A percentile compares a stretch with the other conserved stretches of the same genome.
These are phyloP conservation scores for Yamadazyma akitaensis DNA, from an alignment of 805 yeast species.

Conservation along the genomic window DNA sequence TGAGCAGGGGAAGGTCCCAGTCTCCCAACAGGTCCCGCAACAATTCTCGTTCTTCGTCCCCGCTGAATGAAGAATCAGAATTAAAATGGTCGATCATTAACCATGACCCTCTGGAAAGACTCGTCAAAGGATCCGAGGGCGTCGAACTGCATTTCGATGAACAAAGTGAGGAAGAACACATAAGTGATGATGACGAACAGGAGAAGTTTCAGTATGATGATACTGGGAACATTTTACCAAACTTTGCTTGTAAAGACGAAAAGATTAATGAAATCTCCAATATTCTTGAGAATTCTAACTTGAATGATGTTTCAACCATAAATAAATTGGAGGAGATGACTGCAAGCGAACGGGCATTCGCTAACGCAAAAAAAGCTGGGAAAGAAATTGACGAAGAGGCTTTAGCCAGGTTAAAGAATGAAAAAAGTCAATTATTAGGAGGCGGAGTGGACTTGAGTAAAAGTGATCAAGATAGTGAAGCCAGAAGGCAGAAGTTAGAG, in stretches of 20 bases:
- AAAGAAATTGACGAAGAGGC: conserved; percentile 30
- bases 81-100: conserved; percentile 64
- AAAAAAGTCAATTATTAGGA: conserved; percentile 36
- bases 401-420: conserved; percentile 29
- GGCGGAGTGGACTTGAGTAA: conserved; percentile 43
- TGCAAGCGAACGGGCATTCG: conserved; percentile 57
- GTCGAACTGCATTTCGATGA: conserved; percentile 24
- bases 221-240: conserved; percentile 57
- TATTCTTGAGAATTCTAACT: conserved; percentile 37
- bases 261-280: conserved; percentile 36
- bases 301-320: conserved; percentile 45
- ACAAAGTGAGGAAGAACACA: conserved; percentile 57
- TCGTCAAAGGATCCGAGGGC: conserved; percentile 21
- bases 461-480: conserved; percentile 46
- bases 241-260: conserved; percentile 47
- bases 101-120: conserved; percentile 71
- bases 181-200: conserved; percentile 56
- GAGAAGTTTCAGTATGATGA: conserved; percentile 58
- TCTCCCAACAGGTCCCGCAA: conserved; percentile 29
- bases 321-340: conserved; percentile 53
- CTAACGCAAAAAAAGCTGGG: conserved; percentile 50
- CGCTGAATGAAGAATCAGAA: conserved; percentile 37
- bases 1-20: conserved; percentile 36
- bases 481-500: conserved; percentile 50
- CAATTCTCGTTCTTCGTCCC: conserved; percentile 32